Conservation (phyloP, 768 basidiomycete species). For the Pulveroboletus sp. region DNA sequence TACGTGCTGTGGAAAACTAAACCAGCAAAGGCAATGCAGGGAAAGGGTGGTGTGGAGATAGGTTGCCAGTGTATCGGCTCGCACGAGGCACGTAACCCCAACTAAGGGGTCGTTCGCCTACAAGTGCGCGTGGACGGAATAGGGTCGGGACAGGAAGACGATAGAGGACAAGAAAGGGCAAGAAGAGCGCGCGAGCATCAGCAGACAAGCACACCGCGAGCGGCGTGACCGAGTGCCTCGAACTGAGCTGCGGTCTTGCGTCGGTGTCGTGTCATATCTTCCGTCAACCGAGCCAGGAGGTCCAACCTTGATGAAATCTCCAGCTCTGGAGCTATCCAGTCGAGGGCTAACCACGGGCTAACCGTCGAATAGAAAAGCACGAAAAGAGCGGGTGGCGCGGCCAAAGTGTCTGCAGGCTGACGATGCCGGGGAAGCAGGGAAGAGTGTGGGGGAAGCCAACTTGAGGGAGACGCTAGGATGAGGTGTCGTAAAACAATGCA, state of each 20-base stretch:
- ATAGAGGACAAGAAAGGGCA: slow-evolving; percentile 40
- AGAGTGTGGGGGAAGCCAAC: slow-evolving; percentile 14
- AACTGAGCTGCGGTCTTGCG: slow-evolving; percentile 66
- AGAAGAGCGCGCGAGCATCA: slow-evolving; percentile 49
- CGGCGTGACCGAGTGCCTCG: slow-evolving; percentile 51
- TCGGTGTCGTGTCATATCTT: slow-evolving; percentile 55
- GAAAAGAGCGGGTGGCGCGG: slow-evolving; percentile 48
- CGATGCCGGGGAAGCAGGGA: slow-evolving; percentile 13
- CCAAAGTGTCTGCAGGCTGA: slow-evolving; percentile 39
- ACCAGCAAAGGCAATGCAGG: slow-evolving; percentile 18
- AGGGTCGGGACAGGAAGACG: slow-evolving; percentile 45
- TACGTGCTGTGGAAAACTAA: slow-evolving; percentile 25
- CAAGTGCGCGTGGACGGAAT: slow-evolving; percentile 54
- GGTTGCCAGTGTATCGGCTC: slow-evolving; percentile 74
- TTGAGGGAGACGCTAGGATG: slow-evolving; percentile 19
- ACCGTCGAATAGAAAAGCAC: slow-evolving; percentile 26
- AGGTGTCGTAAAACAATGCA: slow-evolving; percentile 41
- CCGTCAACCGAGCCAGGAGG: slow-evolving; percentile 50
- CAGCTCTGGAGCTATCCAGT: slow-evolving; percentile 20
- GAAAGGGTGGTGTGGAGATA: slow-evolving; percentile 31
- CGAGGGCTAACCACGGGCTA: slow-evolving; percentile 41
- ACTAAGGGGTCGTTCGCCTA: slow-evolving; percentile 76
- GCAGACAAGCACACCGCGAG: slow-evolving; percentile 52
- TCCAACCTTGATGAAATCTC: slow-evolving; percentile 52
- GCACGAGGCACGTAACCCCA: slow-evolving; percentile 80